Evolutionary conservation across 345 rosid genomes (phyloP).

Genomic region (thale cress (Arabidopsis thaliana)): DNA sequence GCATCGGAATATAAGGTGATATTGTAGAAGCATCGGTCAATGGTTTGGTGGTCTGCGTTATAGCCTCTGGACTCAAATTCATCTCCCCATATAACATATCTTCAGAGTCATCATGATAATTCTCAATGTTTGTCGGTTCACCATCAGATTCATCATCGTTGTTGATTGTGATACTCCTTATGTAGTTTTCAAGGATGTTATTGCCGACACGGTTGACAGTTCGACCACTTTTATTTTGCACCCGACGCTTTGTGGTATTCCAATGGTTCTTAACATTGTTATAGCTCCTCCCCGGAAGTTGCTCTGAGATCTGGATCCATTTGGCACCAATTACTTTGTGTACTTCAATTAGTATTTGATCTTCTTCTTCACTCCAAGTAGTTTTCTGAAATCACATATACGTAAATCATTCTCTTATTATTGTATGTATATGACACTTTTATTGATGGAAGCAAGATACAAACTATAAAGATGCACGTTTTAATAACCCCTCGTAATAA

Average conservation of each 20-base stretch:
- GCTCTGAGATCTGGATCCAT: constrained; percentile 70
- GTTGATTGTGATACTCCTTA: neutral
- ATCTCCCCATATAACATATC: neutral
- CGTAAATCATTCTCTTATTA: neutral
- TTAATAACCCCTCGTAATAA: neutral
- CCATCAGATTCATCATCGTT: neutral
- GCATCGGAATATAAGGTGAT: neutral
- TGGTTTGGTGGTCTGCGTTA: neutral
- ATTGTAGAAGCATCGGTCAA: neutral
- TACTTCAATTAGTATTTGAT: constrained; percentile 62
- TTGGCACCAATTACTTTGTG: constrained; percentile 66
- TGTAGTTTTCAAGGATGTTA: neutral
- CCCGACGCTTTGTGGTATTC: constrained; percentile 69
- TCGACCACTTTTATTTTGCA: neutral
- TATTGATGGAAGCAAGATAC: neutral
- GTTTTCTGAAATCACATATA: constrained; percentile 52
- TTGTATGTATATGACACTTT: neutral
- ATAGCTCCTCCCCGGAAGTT: constrained; percentile 66
- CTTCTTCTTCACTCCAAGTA: constrained; percentile 79
- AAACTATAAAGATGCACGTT: neutral
- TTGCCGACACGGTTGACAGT: too few species aligned
- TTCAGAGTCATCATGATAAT: neutral
- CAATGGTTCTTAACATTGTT: constrained; percentile 82
- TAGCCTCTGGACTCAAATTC: neutral
- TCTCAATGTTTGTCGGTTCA: neutral